A percentile compares a stretch with the other conserved stretches of the same genome.
Conservation (phyloP, 129 eudicot genomes). For the Centrapalus pauciflorus region DNA sequence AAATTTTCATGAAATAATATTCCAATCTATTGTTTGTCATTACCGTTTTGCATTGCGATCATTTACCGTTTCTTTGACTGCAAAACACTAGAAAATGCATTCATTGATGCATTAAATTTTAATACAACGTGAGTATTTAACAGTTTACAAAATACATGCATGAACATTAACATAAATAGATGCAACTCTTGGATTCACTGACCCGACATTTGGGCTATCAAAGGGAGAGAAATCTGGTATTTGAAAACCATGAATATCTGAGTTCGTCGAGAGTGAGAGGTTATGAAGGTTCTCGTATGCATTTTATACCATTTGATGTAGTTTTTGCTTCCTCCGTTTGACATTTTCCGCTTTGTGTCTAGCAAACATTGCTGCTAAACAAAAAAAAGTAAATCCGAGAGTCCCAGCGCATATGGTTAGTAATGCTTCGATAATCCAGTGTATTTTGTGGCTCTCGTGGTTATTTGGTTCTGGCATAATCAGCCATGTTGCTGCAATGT, state of each 20-base stretch:
- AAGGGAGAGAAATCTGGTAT: conserved; percentile 7
- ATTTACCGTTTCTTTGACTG: too few species aligned
- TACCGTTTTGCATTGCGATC: too few species aligned
- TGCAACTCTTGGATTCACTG: background rate
- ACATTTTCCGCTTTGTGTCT: conserved; percentile 9
- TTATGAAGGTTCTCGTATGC: background rate
- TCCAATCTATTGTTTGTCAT: too few species aligned
- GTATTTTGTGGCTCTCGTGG: background rate
- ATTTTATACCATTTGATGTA: background rate
- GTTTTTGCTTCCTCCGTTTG: background rate
- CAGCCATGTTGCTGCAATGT: conserved; percentile 25
- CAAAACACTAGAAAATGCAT: too few species aligned
- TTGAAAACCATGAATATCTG: conserved; percentile 10
- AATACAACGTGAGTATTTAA: too few species aligned
- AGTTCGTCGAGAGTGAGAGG: conserved; percentile 5
- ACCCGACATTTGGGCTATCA: background rate
- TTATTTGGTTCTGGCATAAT: conserved; percentile 7
- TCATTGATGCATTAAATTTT: too few species aligned
- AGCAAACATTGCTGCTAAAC: background rate
- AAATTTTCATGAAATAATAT: too few species aligned
- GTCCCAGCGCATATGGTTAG: conserved; percentile 13
- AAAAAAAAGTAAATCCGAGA: conserved; percentile 12
- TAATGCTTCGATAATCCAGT: conserved; percentile 11
- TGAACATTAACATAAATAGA: background rate
- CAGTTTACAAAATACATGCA: too few species aligned